Evolutionary conservation across 2,329 filamentous ascomycete genomes (phyloP).

Genomic region (Catunica adiposa): DNA sequence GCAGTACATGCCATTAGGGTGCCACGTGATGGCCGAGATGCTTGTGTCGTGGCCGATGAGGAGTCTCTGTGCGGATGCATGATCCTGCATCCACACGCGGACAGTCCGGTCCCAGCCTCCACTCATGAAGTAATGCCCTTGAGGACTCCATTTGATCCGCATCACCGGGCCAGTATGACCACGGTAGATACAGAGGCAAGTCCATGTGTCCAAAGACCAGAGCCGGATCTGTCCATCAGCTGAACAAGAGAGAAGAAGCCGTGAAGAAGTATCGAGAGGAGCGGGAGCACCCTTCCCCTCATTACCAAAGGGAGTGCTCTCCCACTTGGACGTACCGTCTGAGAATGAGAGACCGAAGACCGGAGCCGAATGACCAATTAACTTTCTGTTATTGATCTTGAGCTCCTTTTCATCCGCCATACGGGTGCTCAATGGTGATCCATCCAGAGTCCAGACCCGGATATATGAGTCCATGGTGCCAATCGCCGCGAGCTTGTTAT

Average conservation of each 20-base stretch:
- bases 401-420: slow-evolving; percentile 40
- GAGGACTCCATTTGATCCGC: slow-evolving; percentile 77
- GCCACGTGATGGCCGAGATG: slow-evolving; percentile 84
- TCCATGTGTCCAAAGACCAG: slow-evolving; percentile 84
- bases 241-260: slow-evolving; percentile 72
- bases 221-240: slow-evolving; percentile 77
- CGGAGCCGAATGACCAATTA: slow-evolving; percentile 80
- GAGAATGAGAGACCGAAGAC: slow-evolving; percentile 86
- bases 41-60: slow-evolving; percentile 86
- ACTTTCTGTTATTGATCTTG: slow-evolving; percentile 47
- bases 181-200: slow-evolving; percentile 86
- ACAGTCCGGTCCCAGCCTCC: slow-evolving; percentile 80
- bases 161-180: slow-evolving; percentile 82
- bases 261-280: slow-evolving; percentile 38
- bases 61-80: slow-evolving; percentile 73
- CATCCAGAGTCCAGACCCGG: slow-evolving; percentile 81
- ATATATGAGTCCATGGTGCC: slow-evolving; percentile 93
- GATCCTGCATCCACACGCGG: slow-evolving; percentile 81
- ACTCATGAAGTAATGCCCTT: slow-evolving; percentile 86
- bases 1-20: slow-evolving; percentile 83
- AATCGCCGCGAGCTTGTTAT: slow-evolving; percentile 69
- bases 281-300: slow-evolving; percentile 26
- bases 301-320: slow-evolving; percentile 34
- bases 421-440: slow-evolving; percentile 57
- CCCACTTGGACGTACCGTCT: slow-evolving; percentile 40